phyloP scores from a whole-genome alignment of 1,284 basidiomycete genomes.

The Microbotryum lychnidis-dioicae region DNA sequence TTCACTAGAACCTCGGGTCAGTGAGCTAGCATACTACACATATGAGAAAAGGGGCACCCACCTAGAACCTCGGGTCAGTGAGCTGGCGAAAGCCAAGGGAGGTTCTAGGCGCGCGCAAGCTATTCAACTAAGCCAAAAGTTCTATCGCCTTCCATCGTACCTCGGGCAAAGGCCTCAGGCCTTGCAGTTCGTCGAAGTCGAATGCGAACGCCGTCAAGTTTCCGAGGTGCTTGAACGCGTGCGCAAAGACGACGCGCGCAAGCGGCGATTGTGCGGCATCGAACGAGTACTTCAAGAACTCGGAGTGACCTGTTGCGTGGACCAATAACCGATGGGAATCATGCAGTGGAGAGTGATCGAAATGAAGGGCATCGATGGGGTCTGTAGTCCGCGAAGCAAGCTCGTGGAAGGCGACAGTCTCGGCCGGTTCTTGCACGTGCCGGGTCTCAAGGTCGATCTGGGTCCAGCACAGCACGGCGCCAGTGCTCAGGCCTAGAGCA shows the following conservation, averaged over 20 bases:
- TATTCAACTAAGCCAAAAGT: too few relatives aligned
- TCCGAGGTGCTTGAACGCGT: conserved; percentile 8
- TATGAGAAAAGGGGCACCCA: too few relatives aligned
- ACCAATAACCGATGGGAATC: conserved; percentile 3
- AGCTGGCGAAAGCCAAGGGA: too few relatives aligned
- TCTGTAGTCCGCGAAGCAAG: background rate
- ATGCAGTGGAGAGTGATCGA: too few relatives aligned
- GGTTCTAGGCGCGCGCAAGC: too few relatives aligned
- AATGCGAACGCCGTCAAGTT: conserved; percentile 22
- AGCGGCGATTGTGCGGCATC: background rate
- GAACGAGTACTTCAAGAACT: conserved; percentile 12
- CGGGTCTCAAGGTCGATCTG: conserved; percentile 1
- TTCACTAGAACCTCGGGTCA: too few relatives aligned
- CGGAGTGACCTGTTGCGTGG: background rate
- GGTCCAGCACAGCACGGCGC: conserved; percentile 18
- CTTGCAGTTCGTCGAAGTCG: conserved; percentile 23
- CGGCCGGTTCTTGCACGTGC: background rate
- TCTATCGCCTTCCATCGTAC: too few relatives aligned
- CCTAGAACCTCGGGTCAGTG: too few relatives aligned
- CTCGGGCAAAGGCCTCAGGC: too few relatives aligned
- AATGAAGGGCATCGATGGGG: background rate
- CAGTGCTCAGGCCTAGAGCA: conserved; percentile 27
- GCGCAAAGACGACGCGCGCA: conserved; percentile 7
- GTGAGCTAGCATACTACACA: too few relatives aligned
- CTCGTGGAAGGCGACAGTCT: conserved; percentile 1